Base-by-base conservation (phyloP, 331 rosid genomes). In the Saraca asoca region DNA sequence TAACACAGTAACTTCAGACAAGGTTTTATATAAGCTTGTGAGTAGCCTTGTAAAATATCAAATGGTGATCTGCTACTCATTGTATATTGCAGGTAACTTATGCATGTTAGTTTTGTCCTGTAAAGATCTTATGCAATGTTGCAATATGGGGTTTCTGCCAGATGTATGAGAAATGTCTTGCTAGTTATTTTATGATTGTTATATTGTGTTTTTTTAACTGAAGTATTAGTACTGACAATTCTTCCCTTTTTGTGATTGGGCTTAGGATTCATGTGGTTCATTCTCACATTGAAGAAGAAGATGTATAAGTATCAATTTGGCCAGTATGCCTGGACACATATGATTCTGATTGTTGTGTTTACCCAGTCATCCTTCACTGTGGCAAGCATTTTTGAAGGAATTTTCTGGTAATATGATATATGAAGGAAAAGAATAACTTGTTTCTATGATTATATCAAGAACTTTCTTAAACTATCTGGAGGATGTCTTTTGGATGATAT, bases 261-360 rank as follows among this genome's bases (percentile, higher is more conserved):
- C 65, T 78, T 87, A 94, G 99, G 99, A 71, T 94, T 94, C 79
- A 91, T 94, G 90, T 94, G 97, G 99, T 94, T 94, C 85, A 94
- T 94, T 80, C 85, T 94, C 70, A 85, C 99, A 33, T 69, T 94
- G 71, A 94, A 94, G 87, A 94, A 90, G 91, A 94, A 85, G 91
- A 90, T 90, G 99, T 90, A 90, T 79, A 94, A 94, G 85, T 94
- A 94, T 84, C 99, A 94, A 77, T 94, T 94, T 88, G 92, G 99
- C 81, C 99, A 94, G 92, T 94, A 86, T 85, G 97, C 99, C 66
- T 94, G 99, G 99, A 94, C 99, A 13, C 97, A 94, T 65, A 94
- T 94, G 99, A 94, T 94, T 82, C 85, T 94, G 52, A 88, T 94
- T 51, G 86, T 88, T 31, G 97, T 94, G 75, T 94, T 94, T 85